Conservation (phyloP, 805 yeast genomes). For the Wickerhamiella sorbophila region DNA sequence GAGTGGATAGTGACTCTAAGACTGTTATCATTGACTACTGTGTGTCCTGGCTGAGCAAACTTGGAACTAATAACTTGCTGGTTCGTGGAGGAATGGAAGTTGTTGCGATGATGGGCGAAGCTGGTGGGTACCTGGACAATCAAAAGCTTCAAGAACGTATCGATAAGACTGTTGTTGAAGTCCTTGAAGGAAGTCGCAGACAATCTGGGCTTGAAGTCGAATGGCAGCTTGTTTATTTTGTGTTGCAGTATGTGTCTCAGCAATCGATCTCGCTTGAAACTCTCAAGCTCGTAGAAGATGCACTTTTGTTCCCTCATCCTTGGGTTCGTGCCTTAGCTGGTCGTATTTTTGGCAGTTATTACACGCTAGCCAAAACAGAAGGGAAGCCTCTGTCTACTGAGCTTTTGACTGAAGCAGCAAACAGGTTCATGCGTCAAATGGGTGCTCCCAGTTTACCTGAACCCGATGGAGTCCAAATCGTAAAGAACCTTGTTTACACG, state of each 20-base stretch:
- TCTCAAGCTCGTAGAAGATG: constrained; percentile 35
- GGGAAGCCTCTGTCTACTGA: constrained; percentile 25
- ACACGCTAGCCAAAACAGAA: constrained; percentile 28
- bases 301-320: constrained; percentile 71
- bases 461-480: constrained; percentile 45
- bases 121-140: neutral
- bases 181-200: constrained; percentile 4
- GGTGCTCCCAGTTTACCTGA: constrained; percentile 64
- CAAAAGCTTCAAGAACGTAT: constrained; percentile 3
- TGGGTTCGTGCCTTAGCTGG: constrained; percentile 71
- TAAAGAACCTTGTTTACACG: constrained; percentile 50
- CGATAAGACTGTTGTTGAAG: neutral
- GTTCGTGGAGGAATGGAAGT: constrained; percentile 18
- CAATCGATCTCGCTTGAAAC: constrained; percentile 19
- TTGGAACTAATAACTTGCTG: constrained; percentile 9
- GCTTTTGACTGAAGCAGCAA: constrained; percentile 47
- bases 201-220: constrained; percentile 33
- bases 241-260: constrained; percentile 30
- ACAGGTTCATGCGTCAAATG: constrained; percentile 59
- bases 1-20: constrained; percentile 1
- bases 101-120: constrained; percentile 9
- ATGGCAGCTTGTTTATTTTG: constrained; percentile 70
- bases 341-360: constrained; percentile 40
- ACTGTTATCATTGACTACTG: constrained; percentile 10
- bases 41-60: constrained; percentile 11